A percentile compares a stretch with the other conserved stretches of the same genome.
Evolutionary conservation across 306 rosid genomes (phyloP).

Genomic region (Abrus precatorius): DNA sequence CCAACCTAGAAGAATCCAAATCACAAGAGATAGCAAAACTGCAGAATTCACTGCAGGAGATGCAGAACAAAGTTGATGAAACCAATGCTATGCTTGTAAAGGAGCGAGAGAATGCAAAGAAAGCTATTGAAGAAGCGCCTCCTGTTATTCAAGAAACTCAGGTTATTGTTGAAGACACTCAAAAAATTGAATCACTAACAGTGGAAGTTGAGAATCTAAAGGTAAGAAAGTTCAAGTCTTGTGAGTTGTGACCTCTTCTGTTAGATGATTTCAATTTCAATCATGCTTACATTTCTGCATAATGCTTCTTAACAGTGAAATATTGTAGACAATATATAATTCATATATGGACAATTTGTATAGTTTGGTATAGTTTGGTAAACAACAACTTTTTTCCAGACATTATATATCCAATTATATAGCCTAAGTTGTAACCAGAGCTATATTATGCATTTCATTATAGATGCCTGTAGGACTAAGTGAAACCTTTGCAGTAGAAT

Average conservation of each 20-base stretch:
- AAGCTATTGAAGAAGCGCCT: conserved; percentile 75
- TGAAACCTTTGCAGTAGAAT: conserved; percentile 23
- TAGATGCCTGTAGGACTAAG: conserved; percentile 37
- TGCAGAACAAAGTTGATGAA: conserved; percentile 74
- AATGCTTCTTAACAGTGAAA: conserved; percentile 19
- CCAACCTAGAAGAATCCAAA: conserved; percentile 87
- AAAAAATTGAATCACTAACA: conserved; percentile 73
- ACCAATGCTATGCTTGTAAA: conserved; percentile 66
- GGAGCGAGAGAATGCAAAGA: conserved; percentile 77
- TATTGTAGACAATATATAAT: conserved; percentile 38
- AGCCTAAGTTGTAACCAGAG: conserved; percentile 27
- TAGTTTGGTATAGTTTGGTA: not conserved
- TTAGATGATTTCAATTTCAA: conserved; percentile 29
- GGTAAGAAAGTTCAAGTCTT: conserved; percentile 59
- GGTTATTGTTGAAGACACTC: conserved; percentile 81
- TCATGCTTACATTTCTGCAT: conserved; percentile 41
- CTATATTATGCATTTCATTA: conserved; percentile 28
- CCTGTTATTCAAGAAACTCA: conserved; percentile 82
- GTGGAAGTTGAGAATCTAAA: conserved; percentile 72
- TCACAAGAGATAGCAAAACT: conserved; percentile 79
- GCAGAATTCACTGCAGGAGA: conserved; percentile 75
- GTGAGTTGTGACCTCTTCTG: conserved; percentile 37
- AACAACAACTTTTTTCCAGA: conserved; percentile 11
- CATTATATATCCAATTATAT: conserved; percentile 33
- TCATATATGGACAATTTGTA: not conserved